These are phyloP conservation scores for Pelargonium myrrhifolium DNA, from an alignment of 441 rosid species.

Conservation along the genomic window DNA sequence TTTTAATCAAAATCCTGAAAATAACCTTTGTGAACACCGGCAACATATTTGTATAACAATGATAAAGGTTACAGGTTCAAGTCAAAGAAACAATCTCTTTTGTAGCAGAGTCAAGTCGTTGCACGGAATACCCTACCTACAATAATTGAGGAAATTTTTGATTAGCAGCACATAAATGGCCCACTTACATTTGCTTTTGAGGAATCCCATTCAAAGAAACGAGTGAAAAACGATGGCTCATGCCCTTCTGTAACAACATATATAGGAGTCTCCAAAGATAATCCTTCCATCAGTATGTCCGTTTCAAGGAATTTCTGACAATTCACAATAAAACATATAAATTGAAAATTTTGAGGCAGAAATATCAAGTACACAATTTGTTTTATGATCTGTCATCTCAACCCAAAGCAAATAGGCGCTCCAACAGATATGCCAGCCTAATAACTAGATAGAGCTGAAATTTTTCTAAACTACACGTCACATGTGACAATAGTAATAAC, in stretches of 20 bases:
- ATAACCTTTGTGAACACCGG: not conserved
- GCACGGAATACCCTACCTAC: too few species aligned
- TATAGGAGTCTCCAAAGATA: constrained; percentile 57
- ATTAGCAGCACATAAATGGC: not conserved
- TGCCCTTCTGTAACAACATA: constrained; percentile 68
- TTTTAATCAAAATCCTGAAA: constrained; percentile 12
- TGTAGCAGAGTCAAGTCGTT: too few species aligned
- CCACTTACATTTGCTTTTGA: constrained; percentile 66
- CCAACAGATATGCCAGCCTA: not conserved
- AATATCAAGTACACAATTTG: constrained; percentile 7
- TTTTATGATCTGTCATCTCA: constrained; percentile 11
- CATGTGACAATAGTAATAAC: not conserved
- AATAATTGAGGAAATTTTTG: not conserved
- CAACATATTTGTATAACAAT: not conserved
- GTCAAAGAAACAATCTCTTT: too few species aligned
- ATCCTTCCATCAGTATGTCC: constrained; percentile 48
- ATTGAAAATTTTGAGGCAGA: not conserved
- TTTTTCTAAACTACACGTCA: not conserved
- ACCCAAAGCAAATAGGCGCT: not conserved
- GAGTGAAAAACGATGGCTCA: constrained; percentile 76
- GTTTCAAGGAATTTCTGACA: constrained; percentile 72
- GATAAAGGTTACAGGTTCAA: too few species aligned
- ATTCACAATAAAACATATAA: constrained; percentile 18
- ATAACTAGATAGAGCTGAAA: not conserved
- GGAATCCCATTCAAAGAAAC: constrained; percentile 78